These are phyloP conservation scores for Mycena capillaripes DNA, from an alignment of 768 basidiomycete species.

Conservation along the genomic window DNA sequence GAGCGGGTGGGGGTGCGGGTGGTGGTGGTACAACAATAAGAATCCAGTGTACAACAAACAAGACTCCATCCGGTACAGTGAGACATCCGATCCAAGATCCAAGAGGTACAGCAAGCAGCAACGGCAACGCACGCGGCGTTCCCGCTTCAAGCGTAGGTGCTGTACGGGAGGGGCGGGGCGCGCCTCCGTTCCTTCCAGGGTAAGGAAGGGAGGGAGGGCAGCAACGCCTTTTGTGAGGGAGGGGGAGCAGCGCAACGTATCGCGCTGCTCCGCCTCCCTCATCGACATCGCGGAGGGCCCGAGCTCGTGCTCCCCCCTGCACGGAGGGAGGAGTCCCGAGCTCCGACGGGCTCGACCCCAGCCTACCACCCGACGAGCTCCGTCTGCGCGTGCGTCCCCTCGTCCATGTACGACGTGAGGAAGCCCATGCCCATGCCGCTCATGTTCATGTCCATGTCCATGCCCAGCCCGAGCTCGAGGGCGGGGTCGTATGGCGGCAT, in stretches of 20 bases:
- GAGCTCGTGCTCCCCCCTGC: not conserved
- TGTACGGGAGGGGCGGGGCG: not conserved
- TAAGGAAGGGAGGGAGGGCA: not conserved
- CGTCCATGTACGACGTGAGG: not conserved
- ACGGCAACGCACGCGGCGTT: no score
- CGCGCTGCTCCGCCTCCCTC: not conserved
- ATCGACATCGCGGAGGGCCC: no score
- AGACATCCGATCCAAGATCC: not conserved
- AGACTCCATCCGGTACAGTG: slow-evolving; percentile 1
- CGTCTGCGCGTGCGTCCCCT: not conserved
- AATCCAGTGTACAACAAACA: not conserved
- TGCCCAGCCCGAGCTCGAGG: slow-evolving; percentile 7
- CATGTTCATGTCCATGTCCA: not conserved
- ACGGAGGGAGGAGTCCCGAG: no score
- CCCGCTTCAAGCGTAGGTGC: no score
- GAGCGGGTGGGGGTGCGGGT: no score
- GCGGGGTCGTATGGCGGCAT: slow-evolving; percentile 11
- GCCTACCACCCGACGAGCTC: slow-evolving; percentile 1
- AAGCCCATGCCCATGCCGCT: not conserved
- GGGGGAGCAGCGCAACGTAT: not conserved
- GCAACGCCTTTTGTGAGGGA: not conserved
- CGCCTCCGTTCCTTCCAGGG: no score
- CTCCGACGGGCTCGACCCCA: no score
- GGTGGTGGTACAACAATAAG: not conserved
- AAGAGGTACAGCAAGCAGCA: no score